Base-by-base conservation (phyloP, 2,329 filamentous ascomycete genomes). In the Colletotrichum navitas region DNA sequence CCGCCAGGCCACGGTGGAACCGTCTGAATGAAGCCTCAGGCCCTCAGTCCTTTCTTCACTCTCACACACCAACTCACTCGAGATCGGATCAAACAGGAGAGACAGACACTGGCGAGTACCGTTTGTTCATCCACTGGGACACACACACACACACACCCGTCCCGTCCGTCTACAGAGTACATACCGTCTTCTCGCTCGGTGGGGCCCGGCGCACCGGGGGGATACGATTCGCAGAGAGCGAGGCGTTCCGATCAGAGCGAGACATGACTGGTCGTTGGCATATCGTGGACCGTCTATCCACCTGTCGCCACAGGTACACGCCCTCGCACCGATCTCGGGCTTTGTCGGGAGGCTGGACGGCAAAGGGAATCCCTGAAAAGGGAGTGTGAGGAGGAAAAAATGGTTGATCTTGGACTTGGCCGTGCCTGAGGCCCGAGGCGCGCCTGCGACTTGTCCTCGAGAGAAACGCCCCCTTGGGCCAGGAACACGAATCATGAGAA, bases 401-500 rank as follows among this genome's bases (percentile, higher is more conserved):
- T 24, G 45, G 58, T 54, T 67, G 68, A 62, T 36, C 41, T 66
- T 62, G 56, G 49, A 41, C 36, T 41, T 21, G 61, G 24, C 26
- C 26, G 18, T 63, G 61, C 61, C 61, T 63, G 49, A 63, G 61
- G 61, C 61, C 21, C 4, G 32, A 55, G 52, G 32, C 32, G 16
- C 32, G n/a, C 24, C 34, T 56, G 54, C 34, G 54, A 39, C 47
- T 24, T 54, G 61, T 34, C 24, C 61, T 55, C 52, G 24, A 41
- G 24, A 47, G n/a, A 63, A 21, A 29, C 34, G 29, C 51, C 63
- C 62, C 65, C 65, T 69, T 56, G 69, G 58, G 55, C 54, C 36
- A 56, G 65, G 52, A 56, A 68, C 69, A 72, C 66, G 69, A 72
- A 60, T 72, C 69, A 72, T 72, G 69, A 69, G 69, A 69, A 69